These are phyloP conservation scores for Didymella sp. DNA, from an alignment of 2,329 filamentous ascomycete species.

Conservation along the genomic window DNA sequence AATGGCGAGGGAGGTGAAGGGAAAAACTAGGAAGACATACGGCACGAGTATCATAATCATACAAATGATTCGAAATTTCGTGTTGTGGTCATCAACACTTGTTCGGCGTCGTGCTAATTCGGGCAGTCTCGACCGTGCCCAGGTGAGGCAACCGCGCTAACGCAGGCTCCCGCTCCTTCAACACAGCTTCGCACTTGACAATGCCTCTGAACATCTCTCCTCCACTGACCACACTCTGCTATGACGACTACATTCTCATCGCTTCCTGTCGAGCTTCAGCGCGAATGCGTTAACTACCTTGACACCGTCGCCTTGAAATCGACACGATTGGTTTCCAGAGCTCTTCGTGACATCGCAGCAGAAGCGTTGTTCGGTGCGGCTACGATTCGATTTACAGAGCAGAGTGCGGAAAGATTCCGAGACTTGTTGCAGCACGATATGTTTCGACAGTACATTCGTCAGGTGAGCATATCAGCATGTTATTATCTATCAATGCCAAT, in stretches of 20 bases:
- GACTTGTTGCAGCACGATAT: not conserved
- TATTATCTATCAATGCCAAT: not conserved
- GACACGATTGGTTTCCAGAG: slow-evolving; percentile 1
- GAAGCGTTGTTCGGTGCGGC: slow-evolving; percentile 8
- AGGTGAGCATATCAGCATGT: not conserved
- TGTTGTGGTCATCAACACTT: not conserved
- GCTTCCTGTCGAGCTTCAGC: slow-evolving; percentile 31
- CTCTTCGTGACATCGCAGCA: not conserved
- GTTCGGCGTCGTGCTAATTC: not conserved
- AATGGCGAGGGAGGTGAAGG: slow-evolving; percentile 45
- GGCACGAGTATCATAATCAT: not conserved
- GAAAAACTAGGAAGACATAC: slow-evolving; percentile 4
- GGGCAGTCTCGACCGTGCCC: not conserved
- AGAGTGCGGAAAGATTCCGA: not conserved
- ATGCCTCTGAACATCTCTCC: not conserved
- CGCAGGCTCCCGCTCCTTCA: not conserved
- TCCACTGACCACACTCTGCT: not conserved
- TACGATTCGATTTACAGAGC: not conserved
- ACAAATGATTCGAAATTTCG: not conserved
- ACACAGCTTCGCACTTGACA: not conserved
- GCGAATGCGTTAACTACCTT: slow-evolving; percentile 27
- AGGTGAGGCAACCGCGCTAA: slow-evolving; percentile 9
- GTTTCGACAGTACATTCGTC: slow-evolving; percentile 1
- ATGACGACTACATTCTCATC: not conserved
- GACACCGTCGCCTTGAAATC: slow-evolving; percentile 4